Percentiles rank a stretch among this genome's conserved stretches.
Evolutionary conservation across 176 grass and related monocot genomes (phyloP).

Genomic region (Bothriochloa decipiens): DNA sequence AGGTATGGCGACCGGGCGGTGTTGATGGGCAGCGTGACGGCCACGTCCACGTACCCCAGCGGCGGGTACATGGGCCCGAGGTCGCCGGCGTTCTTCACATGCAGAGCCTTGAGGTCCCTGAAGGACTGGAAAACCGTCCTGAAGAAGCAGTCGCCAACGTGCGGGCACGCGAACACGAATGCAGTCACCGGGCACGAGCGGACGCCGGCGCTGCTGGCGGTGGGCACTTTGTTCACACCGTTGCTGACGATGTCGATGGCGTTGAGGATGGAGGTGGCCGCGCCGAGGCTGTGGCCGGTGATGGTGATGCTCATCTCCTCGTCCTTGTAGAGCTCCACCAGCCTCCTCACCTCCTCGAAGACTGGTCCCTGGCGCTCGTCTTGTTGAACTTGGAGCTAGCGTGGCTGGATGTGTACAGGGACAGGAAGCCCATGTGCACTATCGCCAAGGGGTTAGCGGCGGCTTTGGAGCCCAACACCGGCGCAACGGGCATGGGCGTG

Average conservation of each 20-base stretch:
- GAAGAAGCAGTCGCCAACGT: neutral
- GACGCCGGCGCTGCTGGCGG: too few relatives aligned
- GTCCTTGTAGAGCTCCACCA: neutral
- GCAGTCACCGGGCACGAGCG: neutral
- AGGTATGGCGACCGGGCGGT: neutral
- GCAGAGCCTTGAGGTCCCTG: neutral
- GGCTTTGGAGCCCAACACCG: too few relatives aligned
- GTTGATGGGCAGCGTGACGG: neutral
- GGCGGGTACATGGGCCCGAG: neutral
- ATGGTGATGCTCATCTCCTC: neutral
- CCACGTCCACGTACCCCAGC: neutral
- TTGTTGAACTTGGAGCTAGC: too few relatives aligned
- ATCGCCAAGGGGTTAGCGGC: too few relatives aligned
- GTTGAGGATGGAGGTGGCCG: neutral
- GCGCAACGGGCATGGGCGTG: too few relatives aligned
- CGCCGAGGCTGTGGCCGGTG: neutral
- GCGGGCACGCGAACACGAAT: neutral
- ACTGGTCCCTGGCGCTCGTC: neutral
- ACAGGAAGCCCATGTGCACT: too few relatives aligned
- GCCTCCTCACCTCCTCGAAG: neutral
- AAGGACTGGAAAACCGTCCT: neutral
- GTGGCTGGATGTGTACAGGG: too few relatives aligned
- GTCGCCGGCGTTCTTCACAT: neutral
- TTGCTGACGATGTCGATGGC: neutral
- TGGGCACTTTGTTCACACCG: neutral